These are phyloP conservation scores for Penicillium brasilianum DNA, from an alignment of 2,329 filamentous ascomycete genomes.

Conservation along the genomic window DNA sequence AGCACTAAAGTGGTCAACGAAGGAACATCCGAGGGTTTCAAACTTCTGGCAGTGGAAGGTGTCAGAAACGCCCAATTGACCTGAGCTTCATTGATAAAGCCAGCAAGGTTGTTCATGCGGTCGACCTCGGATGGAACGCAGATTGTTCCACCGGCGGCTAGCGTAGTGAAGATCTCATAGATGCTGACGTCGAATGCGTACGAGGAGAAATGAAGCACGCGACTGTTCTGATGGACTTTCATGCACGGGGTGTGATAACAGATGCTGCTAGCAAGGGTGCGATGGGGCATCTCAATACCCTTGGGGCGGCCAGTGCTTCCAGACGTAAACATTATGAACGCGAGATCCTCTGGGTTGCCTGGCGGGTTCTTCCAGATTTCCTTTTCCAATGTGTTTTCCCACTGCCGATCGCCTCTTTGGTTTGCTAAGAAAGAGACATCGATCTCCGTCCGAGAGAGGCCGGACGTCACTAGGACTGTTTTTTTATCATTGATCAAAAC, in stretches of 20 bases:
- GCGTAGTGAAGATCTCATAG: not conserved
- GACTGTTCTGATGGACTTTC: not conserved
- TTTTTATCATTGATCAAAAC: not conserved
- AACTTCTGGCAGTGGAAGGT: not conserved
- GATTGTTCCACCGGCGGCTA: not conserved
- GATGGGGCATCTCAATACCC: constrained; percentile 6
- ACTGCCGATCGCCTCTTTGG: not conserved
- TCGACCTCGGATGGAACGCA: not conserved
- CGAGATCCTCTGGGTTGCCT: not conserved
- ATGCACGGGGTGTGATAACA: not conserved
- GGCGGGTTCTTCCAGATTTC: not conserved
- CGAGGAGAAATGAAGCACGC: not conserved
- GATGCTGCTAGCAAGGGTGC: not conserved
- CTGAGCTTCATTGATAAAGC: not conserved
- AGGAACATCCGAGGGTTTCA: not conserved
- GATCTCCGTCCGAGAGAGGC: no score
- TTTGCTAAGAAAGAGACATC: not conserved
- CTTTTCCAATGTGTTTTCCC: not conserved
- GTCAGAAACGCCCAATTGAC: not conserved
- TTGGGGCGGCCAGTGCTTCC: constrained; percentile 17
- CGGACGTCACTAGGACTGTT: no score
- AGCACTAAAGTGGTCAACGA: not conserved
- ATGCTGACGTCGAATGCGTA: not conserved
- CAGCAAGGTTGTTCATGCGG: not conserved
- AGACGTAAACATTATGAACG: constrained; percentile 12